Evolutionary conservation across 768 basidiomycete species (phyloP).

Genomic region (Coprinopsis strossmayeri): DNA sequence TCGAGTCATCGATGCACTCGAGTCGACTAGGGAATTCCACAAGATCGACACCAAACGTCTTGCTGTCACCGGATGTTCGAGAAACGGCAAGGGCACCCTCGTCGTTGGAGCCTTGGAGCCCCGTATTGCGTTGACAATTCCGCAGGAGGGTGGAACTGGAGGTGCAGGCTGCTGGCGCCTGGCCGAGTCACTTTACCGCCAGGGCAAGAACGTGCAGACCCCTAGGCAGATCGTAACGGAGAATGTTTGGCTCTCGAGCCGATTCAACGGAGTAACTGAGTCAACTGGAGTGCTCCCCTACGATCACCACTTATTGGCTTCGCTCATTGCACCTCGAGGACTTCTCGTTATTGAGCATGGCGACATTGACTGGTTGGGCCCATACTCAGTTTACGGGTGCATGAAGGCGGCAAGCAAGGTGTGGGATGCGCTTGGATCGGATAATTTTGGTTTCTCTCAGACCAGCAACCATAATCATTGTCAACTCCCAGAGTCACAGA

Average conservation of each 20-base stretch:
- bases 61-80: slow-evolving; percentile 53
- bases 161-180: slow-evolving; percentile 55
- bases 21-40: slow-evolving; percentile 38
- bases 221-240: slow-evolving; percentile 50
- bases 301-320: slow-evolving; percentile 55
- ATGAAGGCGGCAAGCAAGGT: slow-evolving; percentile 44
- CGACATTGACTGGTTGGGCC: slow-evolving; percentile 49
- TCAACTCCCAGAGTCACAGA: slow-evolving; percentile 40
- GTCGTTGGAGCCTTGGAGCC: slow-evolving; percentile 54
- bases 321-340: slow-evolving; percentile 46
- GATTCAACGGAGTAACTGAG: slow-evolving; percentile 40
- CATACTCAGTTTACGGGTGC: slow-evolving; percentile 42
- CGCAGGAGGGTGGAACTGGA: slow-evolving; percentile 57
- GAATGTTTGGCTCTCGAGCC: slow-evolving; percentile 54
- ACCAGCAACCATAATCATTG: slow-evolving; percentile 50
- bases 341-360: slow-evolving; percentile 50
- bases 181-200: slow-evolving; percentile 30
- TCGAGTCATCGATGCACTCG: slow-evolving; percentile 53
- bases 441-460: slow-evolving; percentile 47
- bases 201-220: slow-evolving; percentile 40
- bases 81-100: slow-evolving; percentile 55
- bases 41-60: slow-evolving; percentile 40
- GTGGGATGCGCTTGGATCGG: slow-evolving; percentile 41
- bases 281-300: slow-evolving; percentile 39
- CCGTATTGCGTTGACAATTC: slow-evolving; percentile 52